Evolutionary conservation across 257 asterid genomes (phyloP).

Genomic region (Solanum boliviense): DNA sequence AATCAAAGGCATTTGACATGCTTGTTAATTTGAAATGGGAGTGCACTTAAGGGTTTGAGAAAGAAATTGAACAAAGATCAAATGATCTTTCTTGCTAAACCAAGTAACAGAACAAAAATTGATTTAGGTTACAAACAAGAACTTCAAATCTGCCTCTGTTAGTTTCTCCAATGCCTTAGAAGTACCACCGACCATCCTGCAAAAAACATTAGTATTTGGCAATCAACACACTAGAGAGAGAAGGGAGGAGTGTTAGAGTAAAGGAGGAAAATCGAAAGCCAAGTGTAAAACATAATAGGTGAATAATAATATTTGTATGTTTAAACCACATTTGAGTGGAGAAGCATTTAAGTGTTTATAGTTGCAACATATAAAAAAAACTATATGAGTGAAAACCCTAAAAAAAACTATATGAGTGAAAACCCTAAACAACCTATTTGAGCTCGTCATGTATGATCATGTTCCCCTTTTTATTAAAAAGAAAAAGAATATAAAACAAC

Average conservation of each 20-base stretch:
- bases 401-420: not conserved
- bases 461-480: too few relatives aligned
- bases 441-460: not conserved
- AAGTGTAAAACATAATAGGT: not conserved
- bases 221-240: not conserved
- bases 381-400: not conserved
- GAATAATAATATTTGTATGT: not conserved
- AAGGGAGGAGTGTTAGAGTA: not conserved
- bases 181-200: constrained; percentile 78
- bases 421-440: not conserved
- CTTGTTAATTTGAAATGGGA: not conserved
- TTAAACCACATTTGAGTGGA: not conserved
- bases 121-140: constrained; percentile 46
- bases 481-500: not conserved
- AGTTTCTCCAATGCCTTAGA: constrained; percentile 70
- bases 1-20: not conserved
- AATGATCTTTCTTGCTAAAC: not conserved
- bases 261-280: not conserved
- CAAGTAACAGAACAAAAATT: not conserved
- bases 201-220: not conserved
- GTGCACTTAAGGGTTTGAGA: not conserved
- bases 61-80: not conserved
- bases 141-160: constrained; percentile 67
- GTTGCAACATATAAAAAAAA: not conserved
- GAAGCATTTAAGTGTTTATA: not conserved